Evolutionary conservation across 2,329 filamentous ascomycete species (phyloP).

Genomic region (Botrytis squamosa): DNA sequence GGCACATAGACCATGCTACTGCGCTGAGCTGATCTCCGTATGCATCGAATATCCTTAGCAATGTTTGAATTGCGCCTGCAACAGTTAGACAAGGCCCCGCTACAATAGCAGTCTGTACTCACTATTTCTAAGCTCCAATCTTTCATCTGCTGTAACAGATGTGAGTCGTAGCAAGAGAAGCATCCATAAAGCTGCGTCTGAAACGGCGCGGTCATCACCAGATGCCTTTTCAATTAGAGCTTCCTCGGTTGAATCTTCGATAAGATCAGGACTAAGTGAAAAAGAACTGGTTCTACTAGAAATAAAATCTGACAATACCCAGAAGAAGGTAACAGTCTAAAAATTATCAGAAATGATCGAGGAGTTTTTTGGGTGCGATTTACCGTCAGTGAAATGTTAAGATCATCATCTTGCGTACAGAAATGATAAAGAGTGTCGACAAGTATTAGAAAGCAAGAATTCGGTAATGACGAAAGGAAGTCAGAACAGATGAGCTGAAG

Average conservation of each 20-base stretch:
- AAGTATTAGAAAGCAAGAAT: constrained; percentile 70
- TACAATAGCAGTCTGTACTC: constrained; percentile 28
- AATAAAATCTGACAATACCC: constrained; percentile 90
- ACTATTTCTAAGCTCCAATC: constrained; percentile 77
- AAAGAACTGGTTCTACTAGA: constrained; percentile 58
- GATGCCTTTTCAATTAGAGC: constrained; percentile 58
- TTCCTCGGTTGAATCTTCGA: constrained; percentile 55
- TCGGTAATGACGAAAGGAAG: constrained; percentile 73
- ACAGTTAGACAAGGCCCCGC: constrained; percentile 35
- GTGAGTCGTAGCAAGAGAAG: constrained; percentile 70
- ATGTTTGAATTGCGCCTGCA: constrained; percentile 76
- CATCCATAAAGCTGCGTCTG: constrained; percentile 75
- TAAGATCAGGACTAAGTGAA: constrained; percentile 56
- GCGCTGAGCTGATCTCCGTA: constrained; percentile 78
- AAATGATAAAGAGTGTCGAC: constrained; percentile 89
- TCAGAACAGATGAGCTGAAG: constrained; percentile 93
- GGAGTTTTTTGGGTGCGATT: constrained; percentile 41
- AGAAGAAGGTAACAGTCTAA: constrained; percentile 89
- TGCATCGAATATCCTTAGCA: constrained; percentile 88
- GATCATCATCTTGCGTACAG: constrained; percentile 82
- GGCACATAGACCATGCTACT: constrained; percentile 79
- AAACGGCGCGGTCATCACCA: constrained; percentile 57
- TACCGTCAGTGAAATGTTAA: constrained; percentile 92
- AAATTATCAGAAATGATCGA: constrained; percentile 23
- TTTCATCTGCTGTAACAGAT: constrained; percentile 67